Conservation (phyloP, 1,284 basidiomycete species). For the Puccinia horiana region DNA sequence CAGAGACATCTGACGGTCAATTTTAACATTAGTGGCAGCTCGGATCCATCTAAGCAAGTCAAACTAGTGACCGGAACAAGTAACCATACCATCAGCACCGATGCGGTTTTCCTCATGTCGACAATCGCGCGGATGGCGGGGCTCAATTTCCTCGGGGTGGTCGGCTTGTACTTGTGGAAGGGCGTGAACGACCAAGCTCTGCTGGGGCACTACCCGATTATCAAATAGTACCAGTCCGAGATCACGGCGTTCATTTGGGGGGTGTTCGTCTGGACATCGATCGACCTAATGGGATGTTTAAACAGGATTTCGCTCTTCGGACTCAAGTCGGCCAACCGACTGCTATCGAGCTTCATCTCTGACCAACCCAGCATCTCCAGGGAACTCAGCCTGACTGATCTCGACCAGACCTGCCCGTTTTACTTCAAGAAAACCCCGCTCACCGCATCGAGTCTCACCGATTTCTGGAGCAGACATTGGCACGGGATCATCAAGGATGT, state of each 20-base stretch:
- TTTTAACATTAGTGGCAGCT: neutral
- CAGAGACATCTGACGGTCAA: neutral
- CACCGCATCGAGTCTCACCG: slow-evolving; percentile 7
- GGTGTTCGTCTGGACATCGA: slow-evolving; percentile 2
- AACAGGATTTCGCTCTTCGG: neutral
- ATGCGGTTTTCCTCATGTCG: neutral
- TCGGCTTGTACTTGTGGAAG: slow-evolving; percentile 31
- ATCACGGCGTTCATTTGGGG: neutral
- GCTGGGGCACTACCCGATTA: neutral
- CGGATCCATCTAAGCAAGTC: neutral
- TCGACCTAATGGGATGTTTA: neutral
- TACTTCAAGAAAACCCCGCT: neutral
- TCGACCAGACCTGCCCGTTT: neutral
- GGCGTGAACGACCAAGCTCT: neutral
- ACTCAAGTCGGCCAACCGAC: neutral
- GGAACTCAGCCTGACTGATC: neutral
- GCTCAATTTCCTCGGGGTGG: slow-evolving; percentile 52
- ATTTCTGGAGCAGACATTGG: slow-evolving; percentile 37
- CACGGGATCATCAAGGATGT: slow-evolving; percentile 9
- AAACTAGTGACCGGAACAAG: neutral
- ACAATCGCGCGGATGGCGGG: slow-evolving; percentile 35
- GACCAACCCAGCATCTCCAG: no score
- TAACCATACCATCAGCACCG: slow-evolving; percentile 47
- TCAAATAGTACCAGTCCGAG: neutral
- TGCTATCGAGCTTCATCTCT: neutral